phyloP scores from a whole-genome alignment of 352 stramenopile species.

The Globisporangium emineosum region DNA sequence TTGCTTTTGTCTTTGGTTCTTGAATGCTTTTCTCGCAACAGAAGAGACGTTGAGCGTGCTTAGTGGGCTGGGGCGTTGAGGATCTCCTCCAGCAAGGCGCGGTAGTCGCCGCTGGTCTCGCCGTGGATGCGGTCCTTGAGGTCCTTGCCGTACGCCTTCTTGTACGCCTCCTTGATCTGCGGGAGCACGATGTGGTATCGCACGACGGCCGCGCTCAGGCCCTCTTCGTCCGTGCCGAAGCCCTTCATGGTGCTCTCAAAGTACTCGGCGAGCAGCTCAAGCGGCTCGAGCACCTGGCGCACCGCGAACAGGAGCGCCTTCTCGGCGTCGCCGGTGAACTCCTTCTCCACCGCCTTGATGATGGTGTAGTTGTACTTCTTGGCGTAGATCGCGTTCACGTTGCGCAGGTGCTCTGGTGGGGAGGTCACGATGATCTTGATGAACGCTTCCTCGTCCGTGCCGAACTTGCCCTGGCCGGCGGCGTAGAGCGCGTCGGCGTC shows the following conservation, averaged over 20 bases:
- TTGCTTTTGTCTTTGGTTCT: neutral
- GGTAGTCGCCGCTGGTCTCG: conserved; percentile 75
- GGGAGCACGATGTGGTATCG: conserved; percentile 76
- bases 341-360: conserved; percentile 29
- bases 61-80: conserved; percentile 35
- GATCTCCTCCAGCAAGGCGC: conserved; percentile 60
- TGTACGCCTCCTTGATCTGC: conserved; percentile 74
- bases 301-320: conserved; percentile 28
- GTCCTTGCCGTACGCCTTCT: conserved; percentile 75
- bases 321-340: conserved; percentile 29
- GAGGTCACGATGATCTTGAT: conserved; percentile 30
- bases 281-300: conserved; percentile 27
- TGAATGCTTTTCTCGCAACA: neutral
- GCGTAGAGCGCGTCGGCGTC: conserved; percentile 68
- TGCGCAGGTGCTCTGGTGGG: conserved; percentile 25
- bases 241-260: conserved; percentile 42
- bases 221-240: conserved; percentile 46
- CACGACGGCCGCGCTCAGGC: conserved; percentile 52
- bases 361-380: conserved; percentile 33
- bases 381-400: conserved; percentile 27
- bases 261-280: conserved; percentile 31
- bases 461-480: conserved; percentile 60
- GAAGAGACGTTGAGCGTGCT: neutral
- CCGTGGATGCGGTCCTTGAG: conserved; percentile 80
- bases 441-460: conserved; percentile 50